Percentiles rank a stretch among this genome's conserved stretches.
Evolutionary conservation across 305 asterid species (phyloP).

Genomic region (Nicotiana rustica): DNA sequence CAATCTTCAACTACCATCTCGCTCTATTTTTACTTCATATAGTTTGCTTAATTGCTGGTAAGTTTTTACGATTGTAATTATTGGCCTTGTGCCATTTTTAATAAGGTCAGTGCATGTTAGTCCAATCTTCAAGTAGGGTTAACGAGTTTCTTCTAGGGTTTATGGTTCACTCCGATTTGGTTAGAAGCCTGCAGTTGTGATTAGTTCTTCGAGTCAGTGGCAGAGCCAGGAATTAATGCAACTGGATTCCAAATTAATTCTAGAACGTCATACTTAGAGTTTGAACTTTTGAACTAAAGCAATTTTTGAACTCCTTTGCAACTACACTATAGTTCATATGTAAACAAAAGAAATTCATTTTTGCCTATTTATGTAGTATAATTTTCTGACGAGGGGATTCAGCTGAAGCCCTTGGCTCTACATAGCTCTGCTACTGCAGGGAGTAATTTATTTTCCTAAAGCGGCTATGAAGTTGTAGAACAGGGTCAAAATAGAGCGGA

Average conservation of each 20-base stretch:
- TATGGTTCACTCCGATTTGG: slow-evolving; percentile 18
- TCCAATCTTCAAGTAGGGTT: background rate
- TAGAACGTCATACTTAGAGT: no score
- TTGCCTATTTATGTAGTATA: no score
- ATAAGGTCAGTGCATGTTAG: background rate
- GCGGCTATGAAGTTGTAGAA: slow-evolving; percentile 4
- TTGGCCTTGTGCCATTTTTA: background rate
- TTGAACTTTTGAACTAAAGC: no score
- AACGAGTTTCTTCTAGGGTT: slow-evolving; percentile 7
- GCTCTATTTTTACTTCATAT: background rate
- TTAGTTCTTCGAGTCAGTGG: background rate
- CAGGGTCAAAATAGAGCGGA: background rate
- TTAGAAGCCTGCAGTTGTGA: slow-evolving; percentile 4
- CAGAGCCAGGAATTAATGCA: no score
- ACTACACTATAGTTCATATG: no score
- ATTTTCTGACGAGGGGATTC: no score
- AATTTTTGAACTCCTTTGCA: no score
- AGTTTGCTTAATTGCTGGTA: background rate
- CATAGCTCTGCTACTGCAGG: background rate
- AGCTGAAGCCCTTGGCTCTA: no score
- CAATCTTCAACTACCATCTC: background rate
- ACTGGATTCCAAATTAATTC: no score
- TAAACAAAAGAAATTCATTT: no score
- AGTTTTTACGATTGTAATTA: background rate
- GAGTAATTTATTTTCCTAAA: background rate